These are phyloP conservation scores for Nasturtium officinale DNA, from an alignment of 345 rosid species.

Conservation along the genomic window DNA sequence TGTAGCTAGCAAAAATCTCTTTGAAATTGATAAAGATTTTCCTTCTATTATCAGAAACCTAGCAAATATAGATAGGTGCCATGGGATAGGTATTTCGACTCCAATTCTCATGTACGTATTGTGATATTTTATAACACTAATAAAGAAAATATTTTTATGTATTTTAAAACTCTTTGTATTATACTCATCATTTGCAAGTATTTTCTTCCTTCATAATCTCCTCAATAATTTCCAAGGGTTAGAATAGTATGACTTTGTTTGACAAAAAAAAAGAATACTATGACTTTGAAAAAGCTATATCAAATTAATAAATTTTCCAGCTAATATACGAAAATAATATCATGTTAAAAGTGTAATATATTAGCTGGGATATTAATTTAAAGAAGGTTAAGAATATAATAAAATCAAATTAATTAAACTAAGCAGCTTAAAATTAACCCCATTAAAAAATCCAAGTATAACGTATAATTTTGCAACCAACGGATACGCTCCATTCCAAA, in stretches of 20 bases:
- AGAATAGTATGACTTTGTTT: background rate
- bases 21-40: background rate
- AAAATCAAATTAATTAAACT: background rate
- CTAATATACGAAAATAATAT: no score
- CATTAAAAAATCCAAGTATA: background rate
- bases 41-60: background rate
- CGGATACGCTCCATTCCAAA: constrained; percentile 34
- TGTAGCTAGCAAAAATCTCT: background rate
- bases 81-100: background rate
- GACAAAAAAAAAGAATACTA: no score
- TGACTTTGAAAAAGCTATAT: no score
- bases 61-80: background rate
- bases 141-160: background rate
- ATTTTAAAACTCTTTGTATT: background rate
- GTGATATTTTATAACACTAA: background rate
- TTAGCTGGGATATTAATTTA: no score
- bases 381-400: no score
- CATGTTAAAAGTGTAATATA: no score
- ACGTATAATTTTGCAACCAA: constrained; percentile 30
- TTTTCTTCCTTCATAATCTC: background rate
- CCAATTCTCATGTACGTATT: background rate
- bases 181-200: background rate
- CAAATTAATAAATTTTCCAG: no score
- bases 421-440: constrained; percentile 5
- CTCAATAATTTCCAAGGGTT: background rate